Base-by-base conservation (phyloP, 1,284 basidiomycete species). In the Leccinum solheimii region DNA sequence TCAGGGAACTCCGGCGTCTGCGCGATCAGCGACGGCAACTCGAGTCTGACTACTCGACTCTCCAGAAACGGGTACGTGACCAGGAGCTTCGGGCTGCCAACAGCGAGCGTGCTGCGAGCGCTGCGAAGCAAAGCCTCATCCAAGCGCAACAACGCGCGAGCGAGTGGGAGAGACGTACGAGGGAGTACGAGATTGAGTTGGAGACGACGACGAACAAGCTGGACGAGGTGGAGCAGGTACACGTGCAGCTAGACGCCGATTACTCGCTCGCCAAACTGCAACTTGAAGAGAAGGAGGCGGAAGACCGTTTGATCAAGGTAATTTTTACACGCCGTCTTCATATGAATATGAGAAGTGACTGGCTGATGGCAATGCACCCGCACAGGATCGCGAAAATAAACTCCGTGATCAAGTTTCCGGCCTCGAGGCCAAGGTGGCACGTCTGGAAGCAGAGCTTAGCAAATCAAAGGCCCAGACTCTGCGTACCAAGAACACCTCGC, bases 91-190 rank as follows among this genome's bases (percentile, higher is more conserved):
- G 86, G 70, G 68, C 81, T 5, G 70, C 79, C 23, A 88, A 84
- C 65, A 83, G 78, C 66, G 90, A 92, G 59, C 84, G 85, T 61
- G 77, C 84, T 7, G 79, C 85, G 1, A 75, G 76, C 30, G 76
- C 85, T 14, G 81, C 85, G 3, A 83, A 85, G 53, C 86, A 90
- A 69, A 88, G 75, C 70, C 80, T 92, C 26, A 74, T 81, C 30
- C 86, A 89, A 65, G 86, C 88, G 27, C 88, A 92, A 65, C 88
- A 91, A 69, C 88, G 89, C 38, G 81, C 88, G 3, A 77, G 82
- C 2, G 91, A 93, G 66, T 92, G 90, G 90, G 91, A 93, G 75
- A 82, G 82, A 66, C 86, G 86, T 45, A 84, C 88, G n/a, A 86
- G 86, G 68, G 88, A 90, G 64, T 81, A 82, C 57, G 87, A 91